Conservation (phyloP, 176 grass and related monocot species). For the Zoysia pacifica region DNA sequence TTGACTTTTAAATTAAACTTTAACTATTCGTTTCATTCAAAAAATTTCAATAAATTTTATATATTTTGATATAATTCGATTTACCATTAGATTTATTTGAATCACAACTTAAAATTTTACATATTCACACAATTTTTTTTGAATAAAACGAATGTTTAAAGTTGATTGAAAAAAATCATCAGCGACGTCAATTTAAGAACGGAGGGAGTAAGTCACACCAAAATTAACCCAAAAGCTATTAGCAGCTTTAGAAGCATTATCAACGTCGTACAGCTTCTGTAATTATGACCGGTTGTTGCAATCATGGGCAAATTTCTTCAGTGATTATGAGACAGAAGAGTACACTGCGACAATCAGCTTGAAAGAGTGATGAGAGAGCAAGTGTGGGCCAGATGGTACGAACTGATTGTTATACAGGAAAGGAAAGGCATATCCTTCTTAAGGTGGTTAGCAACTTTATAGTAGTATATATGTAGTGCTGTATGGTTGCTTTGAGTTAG, state of each 20-base stretch:
- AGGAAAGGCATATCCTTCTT: not conserved
- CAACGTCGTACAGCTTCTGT: constrained; percentile 9
- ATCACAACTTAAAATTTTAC: too few relatives aligned
- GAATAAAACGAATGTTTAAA: too few relatives aligned
- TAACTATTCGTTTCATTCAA: too few relatives aligned
- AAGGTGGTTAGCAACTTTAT: not conserved
- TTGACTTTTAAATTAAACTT: too few relatives aligned
- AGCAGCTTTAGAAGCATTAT: constrained; percentile 9
- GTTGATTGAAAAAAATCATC: too few relatives aligned
- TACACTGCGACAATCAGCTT: constrained; percentile 26
- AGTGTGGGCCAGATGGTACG: constrained; percentile 7
- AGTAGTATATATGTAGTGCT: not conserved
- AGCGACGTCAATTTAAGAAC: too few relatives aligned
- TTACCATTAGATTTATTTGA: too few relatives aligned
- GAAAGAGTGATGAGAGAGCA: constrained; percentile 23
- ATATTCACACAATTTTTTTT: too few relatives aligned
- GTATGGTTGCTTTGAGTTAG: not conserved
- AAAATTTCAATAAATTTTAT: too few relatives aligned
- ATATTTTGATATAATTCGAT: too few relatives aligned
- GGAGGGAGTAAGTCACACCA: not conserved
- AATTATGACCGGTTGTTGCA: constrained; percentile 38
- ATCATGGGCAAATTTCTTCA: constrained; percentile 22
- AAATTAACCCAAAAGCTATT: constrained; percentile 28
- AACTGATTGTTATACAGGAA: not conserved
- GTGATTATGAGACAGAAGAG: constrained; percentile 8